Conservation (phyloP, 805 yeast species). For the Spathaspora boniae region DNA sequence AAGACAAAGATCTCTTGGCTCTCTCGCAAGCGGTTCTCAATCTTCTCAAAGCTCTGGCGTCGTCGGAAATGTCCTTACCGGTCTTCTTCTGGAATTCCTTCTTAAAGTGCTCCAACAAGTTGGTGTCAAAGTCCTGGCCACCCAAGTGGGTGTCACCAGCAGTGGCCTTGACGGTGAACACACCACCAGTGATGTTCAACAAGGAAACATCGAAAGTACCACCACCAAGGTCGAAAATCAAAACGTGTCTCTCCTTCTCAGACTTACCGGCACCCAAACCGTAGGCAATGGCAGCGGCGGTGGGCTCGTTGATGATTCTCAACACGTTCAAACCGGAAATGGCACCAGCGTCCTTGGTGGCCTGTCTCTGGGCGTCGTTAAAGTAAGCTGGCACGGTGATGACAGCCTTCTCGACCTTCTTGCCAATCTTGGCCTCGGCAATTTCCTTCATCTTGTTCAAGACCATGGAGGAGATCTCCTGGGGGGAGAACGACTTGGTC, state of each 20-base stretch:
- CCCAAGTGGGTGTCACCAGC: slow-evolving; percentile 53
- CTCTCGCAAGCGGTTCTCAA: slow-evolving; percentile 52
- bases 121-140: slow-evolving; percentile 52
- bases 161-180: slow-evolving; percentile 93
- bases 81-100: slow-evolving; percentile 46
- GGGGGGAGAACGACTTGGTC: slow-evolving; percentile 46
- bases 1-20: slow-evolving; percentile 49
- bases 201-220: slow-evolving; percentile 97
- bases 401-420: slow-evolving; percentile 57
- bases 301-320: slow-evolving; percentile 52
- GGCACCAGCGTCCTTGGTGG: slow-evolving; percentile 52
- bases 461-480: slow-evolving; percentile 48
- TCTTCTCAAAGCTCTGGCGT: slow-evolving; percentile 49
- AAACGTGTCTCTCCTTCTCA: slow-evolving; percentile 61
- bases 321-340: slow-evolving; percentile 49
- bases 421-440: slow-evolving; percentile 88
- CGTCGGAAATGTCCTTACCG: slow-evolving; percentile 43
- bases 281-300: slow-evolving; percentile 97
- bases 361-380: slow-evolving; percentile 50
- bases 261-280: slow-evolving; percentile 78
- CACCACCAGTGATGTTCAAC: slow-evolving; percentile 91
- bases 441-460: slow-evolving; percentile 56
- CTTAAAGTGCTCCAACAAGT: slow-evolving; percentile 46
- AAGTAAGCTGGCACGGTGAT: slow-evolving; percentile 50
- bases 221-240: slow-evolving; percentile 95